phyloP scores from a whole-genome alignment of 345 rosid species.

The Eucalyptus regnans region DNA sequence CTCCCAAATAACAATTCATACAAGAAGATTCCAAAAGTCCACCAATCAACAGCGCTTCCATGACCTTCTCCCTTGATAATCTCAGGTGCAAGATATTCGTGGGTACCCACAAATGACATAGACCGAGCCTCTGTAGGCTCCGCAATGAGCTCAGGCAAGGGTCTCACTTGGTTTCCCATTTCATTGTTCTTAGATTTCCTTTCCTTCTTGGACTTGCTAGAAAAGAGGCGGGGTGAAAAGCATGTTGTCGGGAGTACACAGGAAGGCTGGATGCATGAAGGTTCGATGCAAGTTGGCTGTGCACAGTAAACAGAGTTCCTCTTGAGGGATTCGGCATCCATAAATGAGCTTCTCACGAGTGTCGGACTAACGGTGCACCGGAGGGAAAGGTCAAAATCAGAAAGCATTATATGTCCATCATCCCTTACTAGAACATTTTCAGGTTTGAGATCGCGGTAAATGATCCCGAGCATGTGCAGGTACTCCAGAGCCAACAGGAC shows the following conservation, averaged over 20 bases:
- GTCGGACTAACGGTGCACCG: slow-evolving; percentile 81
- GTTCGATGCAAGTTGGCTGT: slow-evolving; percentile 77
- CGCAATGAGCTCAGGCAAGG: slow-evolving; percentile 80
- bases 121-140: slow-evolving; percentile 92
- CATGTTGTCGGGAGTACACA: slow-evolving; percentile 79
- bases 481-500: slow-evolving; percentile 58
- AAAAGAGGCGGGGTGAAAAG: slow-evolving; percentile 78
- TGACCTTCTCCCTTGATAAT: slow-evolving; percentile 93
- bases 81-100: slow-evolving; percentile 85
- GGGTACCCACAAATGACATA: slow-evolving; percentile 95
- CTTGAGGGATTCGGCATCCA: slow-evolving; percentile 54
- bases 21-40: slow-evolving; percentile 87
- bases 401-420: slow-evolving; percentile 77
- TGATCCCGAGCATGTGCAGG: slow-evolving; percentile 71
- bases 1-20: slow-evolving; percentile 81
- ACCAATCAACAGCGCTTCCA: slow-evolving; percentile 98
- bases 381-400: slow-evolving; percentile 78
- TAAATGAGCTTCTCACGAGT: slow-evolving; percentile 46
- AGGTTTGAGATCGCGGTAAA: slow-evolving; percentile 77
- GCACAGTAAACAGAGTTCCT: slow-evolving; percentile 63
- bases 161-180: slow-evolving; percentile 65
- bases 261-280: slow-evolving; percentile 76
- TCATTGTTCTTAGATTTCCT: slow-evolving; percentile 54
- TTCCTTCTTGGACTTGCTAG: slow-evolving; percentile 76
- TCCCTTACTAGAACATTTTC: slow-evolving; percentile 69